These are phyloP conservation scores for Mycena latifolia DNA, from an alignment of 768 basidiomycete genomes.

Conservation along the genomic window DNA sequence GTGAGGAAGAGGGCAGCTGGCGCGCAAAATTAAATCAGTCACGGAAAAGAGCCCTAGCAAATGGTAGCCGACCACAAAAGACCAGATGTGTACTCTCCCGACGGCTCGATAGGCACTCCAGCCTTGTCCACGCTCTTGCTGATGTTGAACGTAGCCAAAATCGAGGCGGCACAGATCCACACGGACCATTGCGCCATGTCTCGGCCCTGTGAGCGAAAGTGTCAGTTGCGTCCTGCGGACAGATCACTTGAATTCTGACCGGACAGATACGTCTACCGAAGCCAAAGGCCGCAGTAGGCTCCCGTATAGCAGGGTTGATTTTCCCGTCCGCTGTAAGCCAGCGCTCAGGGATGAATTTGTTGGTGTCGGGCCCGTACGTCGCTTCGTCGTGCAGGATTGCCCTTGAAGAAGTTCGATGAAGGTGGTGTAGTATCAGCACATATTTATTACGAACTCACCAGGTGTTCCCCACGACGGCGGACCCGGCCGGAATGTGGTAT, in stretches of 20 bases:
- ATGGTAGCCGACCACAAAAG: constrained; percentile 45
- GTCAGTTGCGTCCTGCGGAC: neutral
- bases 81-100: constrained; percentile 39
- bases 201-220: constrained; percentile 18
- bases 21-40: too few relatives aligned
- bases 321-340: constrained; percentile 39
- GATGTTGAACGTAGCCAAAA: constrained; percentile 35
- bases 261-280: constrained; percentile 33
- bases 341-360: constrained; percentile 29
- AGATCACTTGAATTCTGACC: neutral
- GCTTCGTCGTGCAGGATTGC: constrained; percentile 36
- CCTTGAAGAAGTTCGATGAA: constrained; percentile 6
- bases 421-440: too few relatives aligned
- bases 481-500: constrained; percentile 39
- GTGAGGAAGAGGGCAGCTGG: too few relatives aligned
- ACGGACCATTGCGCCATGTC: constrained; percentile 36
- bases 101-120: constrained; percentile 41
- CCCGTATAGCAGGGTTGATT: constrained; percentile 16
- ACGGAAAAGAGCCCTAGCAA: too few relatives aligned
- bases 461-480: constrained; percentile 38
- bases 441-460: constrained; percentile 17
- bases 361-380: constrained; percentile 44
- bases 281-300: constrained; percentile 27
- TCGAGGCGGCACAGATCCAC: constrained; percentile 36
- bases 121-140: constrained; percentile 41